These are phyloP conservation scores for Alnus rubra DNA, from an alignment of 306 rosid species.

Conservation along the genomic window DNA sequence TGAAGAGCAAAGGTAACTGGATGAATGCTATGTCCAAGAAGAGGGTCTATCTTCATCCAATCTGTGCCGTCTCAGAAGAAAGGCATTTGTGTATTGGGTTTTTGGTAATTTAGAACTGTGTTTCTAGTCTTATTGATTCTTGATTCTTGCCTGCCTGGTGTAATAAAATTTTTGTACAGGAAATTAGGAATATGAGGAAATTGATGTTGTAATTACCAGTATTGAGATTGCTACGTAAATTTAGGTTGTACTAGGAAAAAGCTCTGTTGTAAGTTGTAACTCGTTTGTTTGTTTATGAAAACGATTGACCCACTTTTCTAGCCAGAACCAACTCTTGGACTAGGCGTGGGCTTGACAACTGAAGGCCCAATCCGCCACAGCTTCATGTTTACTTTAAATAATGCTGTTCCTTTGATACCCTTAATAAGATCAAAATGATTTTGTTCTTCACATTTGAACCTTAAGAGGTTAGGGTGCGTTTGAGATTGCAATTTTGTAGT, in stretches of 20 bases:
- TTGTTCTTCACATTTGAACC: too few species aligned
- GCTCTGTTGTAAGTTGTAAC: not conserved
- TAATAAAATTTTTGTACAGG: constrained; percentile 65
- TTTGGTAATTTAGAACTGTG: constrained; percentile 33
- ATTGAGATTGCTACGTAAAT: constrained; percentile 46
- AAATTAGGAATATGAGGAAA: constrained; percentile 48
- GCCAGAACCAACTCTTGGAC: too few species aligned
- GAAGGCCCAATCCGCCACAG: too few species aligned
- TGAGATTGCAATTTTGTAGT: too few species aligned
- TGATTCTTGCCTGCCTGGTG: constrained; percentile 64
- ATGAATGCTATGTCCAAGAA: constrained; percentile 18
- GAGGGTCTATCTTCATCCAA: constrained; percentile 21
- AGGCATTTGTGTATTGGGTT: constrained; percentile 17
- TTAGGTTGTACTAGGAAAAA: not conserved
- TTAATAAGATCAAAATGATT: too few species aligned
- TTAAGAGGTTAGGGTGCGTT: too few species aligned
- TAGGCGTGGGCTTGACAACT: too few species aligned
- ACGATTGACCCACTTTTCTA: not conserved
- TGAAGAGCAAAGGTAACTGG: constrained; percentile 18
- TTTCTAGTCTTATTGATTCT: constrained; percentile 45
- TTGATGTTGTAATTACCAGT: constrained; percentile 37
- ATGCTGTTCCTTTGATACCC: too few species aligned
- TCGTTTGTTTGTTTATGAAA: not conserved
- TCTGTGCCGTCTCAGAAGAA: constrained; percentile 31
- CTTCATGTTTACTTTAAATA: too few species aligned